These are phyloP conservation scores for Candida sojae DNA, from an alignment of 1,139 yeast species.

Conservation along the genomic window DNA sequence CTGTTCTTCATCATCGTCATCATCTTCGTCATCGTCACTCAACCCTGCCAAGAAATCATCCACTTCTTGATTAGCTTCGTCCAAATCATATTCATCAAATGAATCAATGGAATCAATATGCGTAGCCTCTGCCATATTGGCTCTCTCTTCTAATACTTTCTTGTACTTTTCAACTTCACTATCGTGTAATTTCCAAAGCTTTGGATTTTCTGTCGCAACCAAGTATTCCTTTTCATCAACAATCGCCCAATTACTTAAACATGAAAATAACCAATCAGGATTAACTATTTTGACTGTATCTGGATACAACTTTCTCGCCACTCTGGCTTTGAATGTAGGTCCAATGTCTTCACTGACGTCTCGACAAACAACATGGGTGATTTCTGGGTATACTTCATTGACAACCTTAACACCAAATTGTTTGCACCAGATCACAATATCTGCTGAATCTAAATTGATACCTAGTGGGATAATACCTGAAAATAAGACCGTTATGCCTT, in stretches of 20 bases:
- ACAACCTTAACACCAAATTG: constrained; percentile 91
- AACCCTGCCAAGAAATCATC: constrained; percentile 61
- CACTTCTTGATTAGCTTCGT: constrained; percentile 59
- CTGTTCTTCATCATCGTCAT: constrained; percentile 25
- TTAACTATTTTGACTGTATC: constrained; percentile 73
- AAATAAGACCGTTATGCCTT: constrained; percentile 71
- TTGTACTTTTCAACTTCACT: constrained; percentile 47
- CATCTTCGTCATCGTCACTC: constrained; percentile 51
- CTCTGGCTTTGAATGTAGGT: constrained; percentile 70
- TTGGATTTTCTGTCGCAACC: constrained; percentile 45
- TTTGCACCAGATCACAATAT: constrained; percentile 87
- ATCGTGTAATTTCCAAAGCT: constrained; percentile 43
- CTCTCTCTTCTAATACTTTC: constrained; percentile 27
- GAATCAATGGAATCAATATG: constrained; percentile 32
- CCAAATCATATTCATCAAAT: constrained; percentile 48
- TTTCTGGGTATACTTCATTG: constrained; percentile 66
- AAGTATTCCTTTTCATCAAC: constrained; percentile 64
- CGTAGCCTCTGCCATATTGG: constrained; percentile 17
- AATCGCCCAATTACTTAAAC: constrained; percentile 76
- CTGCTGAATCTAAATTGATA: constrained; percentile 66
- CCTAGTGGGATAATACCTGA: constrained; percentile 88
- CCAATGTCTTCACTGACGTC: constrained; percentile 61
- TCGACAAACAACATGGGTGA: constrained; percentile 86
- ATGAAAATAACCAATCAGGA: constrained; percentile 90
- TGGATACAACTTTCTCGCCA: constrained; percentile 64